Base-by-base conservation (phyloP, 2,329 filamentous ascomycete species). In the Pseudogymnoascus sp. region DNA sequence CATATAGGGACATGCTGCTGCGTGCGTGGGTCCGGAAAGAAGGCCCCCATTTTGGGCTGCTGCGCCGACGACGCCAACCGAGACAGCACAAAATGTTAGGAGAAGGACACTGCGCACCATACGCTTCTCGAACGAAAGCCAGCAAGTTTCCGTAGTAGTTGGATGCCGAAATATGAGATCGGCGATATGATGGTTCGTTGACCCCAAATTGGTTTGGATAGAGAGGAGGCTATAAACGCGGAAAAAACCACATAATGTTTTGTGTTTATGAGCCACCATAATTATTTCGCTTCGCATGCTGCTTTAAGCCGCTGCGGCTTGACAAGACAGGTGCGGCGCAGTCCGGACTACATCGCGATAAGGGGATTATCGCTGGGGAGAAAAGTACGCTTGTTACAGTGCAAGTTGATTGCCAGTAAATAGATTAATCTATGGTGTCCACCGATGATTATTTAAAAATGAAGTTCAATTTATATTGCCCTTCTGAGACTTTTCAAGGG, bases 1-100 rank as follows among this genome's bases (percentile, higher is more conserved):
- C 71, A 73, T 41, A 75, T 75, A 7, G 70, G 69, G 19, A 65
- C 67, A 65, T 75, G 71, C 60, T 71, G 69, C 36, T 69, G 69
- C 60, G 73, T 71, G 63, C 67, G 68, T 4, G 65, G 11, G 31
- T 66, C 63, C 23, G 69, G 67, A 41, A 34, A 57, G 28, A 57
- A 57, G 25, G 8, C 4, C 51, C 51, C 51, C 51, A 57, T 57
- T 19, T 57, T 57, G 51, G 28, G 51, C 51, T 57, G 28, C n/a
- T 57, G 51, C 51, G 28, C 51, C 51, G 28, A 57, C 25, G 51
- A 34, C 51, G 51, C 51, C 51, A 57, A 57, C 51, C 51, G 51
- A 57, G 51, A 13, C 51, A 34, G 28, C 51, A 57, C 51, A 57
- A 34, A 57, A 57, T 34, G 19, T 57, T 57, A 57, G n/a, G 51